Conservation (phyloP, 495 filamentous ascomycete genomes). For the Aspergillus wentii region DNA sequence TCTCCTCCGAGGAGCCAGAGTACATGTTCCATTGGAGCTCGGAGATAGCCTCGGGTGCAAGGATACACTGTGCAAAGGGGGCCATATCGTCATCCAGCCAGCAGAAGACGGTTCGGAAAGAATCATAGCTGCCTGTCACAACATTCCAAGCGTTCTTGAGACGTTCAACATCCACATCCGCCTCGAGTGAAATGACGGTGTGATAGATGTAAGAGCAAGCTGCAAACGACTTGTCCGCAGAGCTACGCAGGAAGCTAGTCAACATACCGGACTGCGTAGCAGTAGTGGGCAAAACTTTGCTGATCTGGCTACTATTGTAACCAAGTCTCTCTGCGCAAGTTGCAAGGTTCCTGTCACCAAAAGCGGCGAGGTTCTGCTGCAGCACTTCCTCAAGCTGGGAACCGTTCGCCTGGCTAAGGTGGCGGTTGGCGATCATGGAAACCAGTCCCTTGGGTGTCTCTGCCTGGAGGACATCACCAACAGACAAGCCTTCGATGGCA, state of each 20-base stretch:
- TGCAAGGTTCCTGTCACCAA: slow-evolving; percentile 7
- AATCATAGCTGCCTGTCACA: slow-evolving; percentile 38
- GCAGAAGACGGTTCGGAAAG: slow-evolving; percentile 64
- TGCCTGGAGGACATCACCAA: slow-evolving; percentile 17
- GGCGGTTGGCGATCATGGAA: slow-evolving; percentile 9
- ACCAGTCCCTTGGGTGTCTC: slow-evolving; percentile 27
- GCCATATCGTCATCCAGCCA: slow-evolving; percentile 60
- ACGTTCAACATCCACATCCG: slow-evolving; percentile 26
- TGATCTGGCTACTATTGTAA: slow-evolving; percentile 41
- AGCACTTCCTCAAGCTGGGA: background rate
- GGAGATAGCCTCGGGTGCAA: slow-evolving; percentile 1
- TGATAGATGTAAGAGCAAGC: slow-evolving; percentile 58
- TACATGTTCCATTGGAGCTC: slow-evolving; percentile 40
- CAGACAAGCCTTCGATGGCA: slow-evolving; percentile 22
- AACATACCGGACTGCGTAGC: slow-evolving; percentile 74
- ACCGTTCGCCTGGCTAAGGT: background rate
- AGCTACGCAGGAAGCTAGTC: slow-evolving; percentile 48
- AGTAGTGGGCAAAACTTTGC: slow-evolving; percentile 66
- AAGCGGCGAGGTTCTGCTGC: slow-evolving; percentile 1
- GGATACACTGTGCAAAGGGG: slow-evolving; percentile 55
- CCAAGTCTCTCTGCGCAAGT: slow-evolving; percentile 39
- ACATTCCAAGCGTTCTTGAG: slow-evolving; percentile 47
- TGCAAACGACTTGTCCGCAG: slow-evolving; percentile 19
- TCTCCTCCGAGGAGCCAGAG: slow-evolving; percentile 14
- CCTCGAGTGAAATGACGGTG: slow-evolving; percentile 50